phyloP scores from a whole-genome alignment of 768 basidiomycete species.

The Kwoniella sp. region DNA sequence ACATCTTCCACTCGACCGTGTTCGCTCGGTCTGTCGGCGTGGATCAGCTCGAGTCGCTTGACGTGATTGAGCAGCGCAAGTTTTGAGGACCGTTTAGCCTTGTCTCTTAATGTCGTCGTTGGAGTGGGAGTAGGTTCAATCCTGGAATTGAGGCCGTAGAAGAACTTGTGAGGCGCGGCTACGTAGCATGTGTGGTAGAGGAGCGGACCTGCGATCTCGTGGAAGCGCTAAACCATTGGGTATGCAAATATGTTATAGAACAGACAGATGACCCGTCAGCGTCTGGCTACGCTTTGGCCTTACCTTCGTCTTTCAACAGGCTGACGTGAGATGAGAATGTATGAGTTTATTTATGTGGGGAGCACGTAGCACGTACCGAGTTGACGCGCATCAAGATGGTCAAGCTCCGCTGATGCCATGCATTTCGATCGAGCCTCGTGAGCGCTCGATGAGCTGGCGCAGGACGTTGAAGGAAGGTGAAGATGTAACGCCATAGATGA shows the following conservation, averaged over 20 bases:
- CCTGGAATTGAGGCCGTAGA: neutral
- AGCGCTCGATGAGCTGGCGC: neutral
- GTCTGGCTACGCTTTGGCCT: too few species aligned
- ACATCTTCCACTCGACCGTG: neutral
- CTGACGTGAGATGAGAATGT: too few species aligned
- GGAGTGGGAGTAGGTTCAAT: too few species aligned
- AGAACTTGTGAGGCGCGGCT: neutral
- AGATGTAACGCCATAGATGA: neutral
- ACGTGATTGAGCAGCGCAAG: neutral
- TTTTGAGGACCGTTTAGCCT: neutral
- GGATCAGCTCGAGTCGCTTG: too few species aligned
- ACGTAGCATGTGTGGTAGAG: slow-evolving; percentile 4
- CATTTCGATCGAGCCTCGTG: neutral
- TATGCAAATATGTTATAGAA: too few species aligned
- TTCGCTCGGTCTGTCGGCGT: too few species aligned
- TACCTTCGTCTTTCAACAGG: too few species aligned
- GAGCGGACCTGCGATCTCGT: neutral
- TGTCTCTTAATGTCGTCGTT: too few species aligned
- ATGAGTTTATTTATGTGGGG: too few species aligned
- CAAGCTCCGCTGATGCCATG: neutral
- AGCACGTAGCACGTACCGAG: neutral
- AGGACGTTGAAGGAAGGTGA: neutral
- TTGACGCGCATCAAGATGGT: neutral
- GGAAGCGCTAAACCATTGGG: neutral
- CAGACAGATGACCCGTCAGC: too few species aligned